Evolutionary conservation across 1,284 basidiomycete species (phyloP).

Genomic region (Lignosus rhinocerotis): DNA sequence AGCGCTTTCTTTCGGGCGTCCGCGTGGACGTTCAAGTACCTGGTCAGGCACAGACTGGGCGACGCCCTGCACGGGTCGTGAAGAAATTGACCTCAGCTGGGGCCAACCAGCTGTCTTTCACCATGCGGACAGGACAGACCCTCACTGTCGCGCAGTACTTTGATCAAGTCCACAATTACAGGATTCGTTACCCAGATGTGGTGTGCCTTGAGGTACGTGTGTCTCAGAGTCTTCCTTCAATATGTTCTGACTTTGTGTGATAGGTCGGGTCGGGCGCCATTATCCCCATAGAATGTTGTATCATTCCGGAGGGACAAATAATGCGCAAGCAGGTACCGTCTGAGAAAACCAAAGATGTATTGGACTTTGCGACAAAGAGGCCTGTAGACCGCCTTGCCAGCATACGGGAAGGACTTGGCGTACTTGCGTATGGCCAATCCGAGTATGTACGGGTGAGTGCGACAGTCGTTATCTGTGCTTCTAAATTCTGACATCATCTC

Average conservation of each 20-base stretch:
- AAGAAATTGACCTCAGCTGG: constrained; percentile 54
- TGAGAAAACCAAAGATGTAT: constrained; percentile 63
- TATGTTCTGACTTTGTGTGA: background rate
- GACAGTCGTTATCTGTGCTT: background rate
- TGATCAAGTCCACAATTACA: constrained; percentile 45
- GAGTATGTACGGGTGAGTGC: constrained; percentile 59
- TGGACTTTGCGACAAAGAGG: constrained; percentile 71
- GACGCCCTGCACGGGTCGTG: constrained; percentile 35
- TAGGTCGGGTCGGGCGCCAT: constrained; percentile 68
- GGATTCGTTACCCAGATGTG: constrained; percentile 55
- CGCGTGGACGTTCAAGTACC: constrained; percentile 48
- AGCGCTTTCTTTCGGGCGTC: constrained; percentile 62
- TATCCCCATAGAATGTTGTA: constrained; percentile 69
- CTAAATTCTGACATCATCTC: background rate
- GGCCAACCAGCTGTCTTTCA: constrained; percentile 53
- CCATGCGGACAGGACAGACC: constrained; percentile 49
- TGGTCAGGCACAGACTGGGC: constrained; percentile 8
- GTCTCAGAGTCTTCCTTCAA: background rate
- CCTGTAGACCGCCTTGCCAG: constrained; percentile 61
- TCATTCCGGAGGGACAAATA: constrained; percentile 66
- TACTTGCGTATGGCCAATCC: constrained; percentile 69
- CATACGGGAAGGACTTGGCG: constrained; percentile 56
- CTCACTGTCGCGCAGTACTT: constrained; percentile 69
- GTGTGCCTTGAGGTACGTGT: constrained; percentile 65
- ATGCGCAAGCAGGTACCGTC: constrained; percentile 73